Evolutionary conservation across 2,329 filamentous ascomycete species (phyloP).

Genomic region (Apiospora phragmitis): DNA sequence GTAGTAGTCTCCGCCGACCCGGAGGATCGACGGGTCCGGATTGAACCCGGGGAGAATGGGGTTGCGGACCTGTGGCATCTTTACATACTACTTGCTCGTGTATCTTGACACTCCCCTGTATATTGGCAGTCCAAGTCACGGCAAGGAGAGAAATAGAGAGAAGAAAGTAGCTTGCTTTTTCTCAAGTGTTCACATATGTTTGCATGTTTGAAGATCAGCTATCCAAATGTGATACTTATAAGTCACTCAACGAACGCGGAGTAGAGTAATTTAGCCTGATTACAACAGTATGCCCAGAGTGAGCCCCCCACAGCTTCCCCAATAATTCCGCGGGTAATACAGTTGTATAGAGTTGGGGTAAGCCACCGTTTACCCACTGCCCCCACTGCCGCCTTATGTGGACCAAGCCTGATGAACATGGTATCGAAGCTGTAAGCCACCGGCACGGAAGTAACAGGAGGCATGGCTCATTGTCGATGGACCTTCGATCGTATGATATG

Average conservation of each 20-base stretch:
- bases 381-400: background rate
- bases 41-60: conserved; percentile 59
- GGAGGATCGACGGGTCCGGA: conserved; percentile 53
- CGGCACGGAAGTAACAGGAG: background rate
- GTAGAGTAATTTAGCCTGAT: conserved; percentile 6
- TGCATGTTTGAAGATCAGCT: background rate
- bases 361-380: background rate
- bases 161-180: background rate
- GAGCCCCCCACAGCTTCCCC: background rate
- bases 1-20: conserved; percentile 55
- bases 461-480: background rate
- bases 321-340: background rate
- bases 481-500: background rate
- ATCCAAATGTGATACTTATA: background rate
- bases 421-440: background rate
- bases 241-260: background rate
- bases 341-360: background rate
- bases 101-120: background rate
- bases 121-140: background rate
- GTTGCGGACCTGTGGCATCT: conserved; percentile 51
- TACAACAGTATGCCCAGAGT: background rate
- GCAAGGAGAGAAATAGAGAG: background rate
- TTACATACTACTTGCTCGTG: background rate
- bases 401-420: background rate
- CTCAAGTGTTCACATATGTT: background rate